Evolutionary conservation across 1,139 yeast genomes (phyloP), one percentile per base, ranked within the genome.

Genomic region (Suhomyces maxii): DNA sequence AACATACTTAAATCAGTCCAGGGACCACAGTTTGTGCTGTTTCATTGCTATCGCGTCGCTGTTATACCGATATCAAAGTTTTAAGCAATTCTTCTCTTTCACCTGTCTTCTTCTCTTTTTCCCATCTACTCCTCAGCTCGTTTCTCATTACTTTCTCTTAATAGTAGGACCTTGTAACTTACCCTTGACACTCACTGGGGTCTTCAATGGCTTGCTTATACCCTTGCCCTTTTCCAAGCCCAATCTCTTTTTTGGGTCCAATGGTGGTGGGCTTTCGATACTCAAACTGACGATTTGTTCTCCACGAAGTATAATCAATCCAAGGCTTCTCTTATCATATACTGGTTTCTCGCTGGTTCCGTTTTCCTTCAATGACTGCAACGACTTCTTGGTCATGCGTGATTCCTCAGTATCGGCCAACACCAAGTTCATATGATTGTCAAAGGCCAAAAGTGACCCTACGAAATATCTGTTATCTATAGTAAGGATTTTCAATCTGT

Each of bases 391-490:
- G 5, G 96, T 84, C 12, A 83, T 69, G 53, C 97, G 76, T 57
- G 83, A 82, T 61, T 93, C 99, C 58, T 88, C 91, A 39, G 96
- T 82, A 54, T 91, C 96, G 12, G 88, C 79, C 36, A 93, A 70
- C 12, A 93, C 97, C 38, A 93, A 64, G 64, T 93, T 93, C 84
- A 91, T 84, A 63, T 86, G 88, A 63, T 85, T 85, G 65, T 93
- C 98, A 62, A 89, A 93, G 4, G 98, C 93, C 53, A 91, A 68
- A 45, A 93, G 74, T 50, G 85, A 84, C 1, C 99, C 99, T 9
- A 84, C 73, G 55, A 87, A 81, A 44, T 82, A 83, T 41, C 96
- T 76, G 10, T 86, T 84, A 66, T 91, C 97, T 25, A 81, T 65
- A 2, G 95, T 80, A 35, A 84, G 76, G 31, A 90, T 86, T 48